Percentiles rank a stretch among this genome's conserved stretches.
phyloP scores from a whole-genome alignment of 257 asterid species.

The Nicotiana tabacum region DNA sequence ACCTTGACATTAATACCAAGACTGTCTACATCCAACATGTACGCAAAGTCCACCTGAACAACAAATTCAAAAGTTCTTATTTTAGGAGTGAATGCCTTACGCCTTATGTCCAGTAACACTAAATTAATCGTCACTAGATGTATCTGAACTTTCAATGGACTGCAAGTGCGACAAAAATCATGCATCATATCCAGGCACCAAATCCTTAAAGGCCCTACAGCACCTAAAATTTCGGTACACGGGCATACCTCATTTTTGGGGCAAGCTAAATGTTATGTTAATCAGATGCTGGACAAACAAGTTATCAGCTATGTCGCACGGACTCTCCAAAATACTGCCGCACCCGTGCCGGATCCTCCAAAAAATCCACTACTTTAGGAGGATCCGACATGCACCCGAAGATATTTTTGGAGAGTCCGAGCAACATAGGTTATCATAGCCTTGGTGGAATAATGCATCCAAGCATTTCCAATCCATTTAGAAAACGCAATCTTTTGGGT shows the following conservation, averaged over 20 bases:
- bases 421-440: not conserved
- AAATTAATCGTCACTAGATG: not conserved
- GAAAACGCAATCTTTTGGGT: not conserved
- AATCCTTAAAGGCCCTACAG: not conserved
- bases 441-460: not conserved
- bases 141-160: not conserved
- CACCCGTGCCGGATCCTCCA: no score
- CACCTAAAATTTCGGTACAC: no score
- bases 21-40: slow-evolving; percentile 85
- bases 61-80: not conserved
- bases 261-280: not conserved
- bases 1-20: slow-evolving; percentile 95
- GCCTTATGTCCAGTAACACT: not conserved
- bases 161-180: not conserved
- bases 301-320: not conserved
- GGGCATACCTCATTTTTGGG: not conserved
- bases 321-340: no score
- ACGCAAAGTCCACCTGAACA: slow-evolving; percentile 72
- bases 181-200: not conserved
- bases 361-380: no score
- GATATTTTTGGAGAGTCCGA: no score
- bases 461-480: not conserved
- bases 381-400: no score
- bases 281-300: not conserved
- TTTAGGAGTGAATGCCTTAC: not conserved